These are phyloP conservation scores for Zea luxurians DNA, from an alignment of 176 grass and related monocot species.

Conservation along the genomic window DNA sequence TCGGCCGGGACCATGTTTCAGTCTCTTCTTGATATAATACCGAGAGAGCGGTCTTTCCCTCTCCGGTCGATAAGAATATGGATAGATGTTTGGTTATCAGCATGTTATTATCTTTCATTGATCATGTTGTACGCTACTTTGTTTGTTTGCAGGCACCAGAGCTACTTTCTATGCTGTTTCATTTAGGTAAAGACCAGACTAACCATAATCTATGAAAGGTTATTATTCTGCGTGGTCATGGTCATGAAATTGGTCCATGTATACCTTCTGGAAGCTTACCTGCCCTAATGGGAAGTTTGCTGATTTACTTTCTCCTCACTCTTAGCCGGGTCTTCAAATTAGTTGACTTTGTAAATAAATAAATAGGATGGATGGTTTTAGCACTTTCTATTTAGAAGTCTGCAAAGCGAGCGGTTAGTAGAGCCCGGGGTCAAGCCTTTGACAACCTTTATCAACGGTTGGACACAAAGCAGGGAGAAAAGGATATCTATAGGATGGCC, in stretches of 20 bases:
- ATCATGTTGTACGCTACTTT: slow-evolving; percentile 31
- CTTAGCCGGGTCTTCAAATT: background rate
- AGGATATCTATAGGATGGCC: no score
- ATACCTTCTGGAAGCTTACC: background rate
- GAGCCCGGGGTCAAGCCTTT: no score
- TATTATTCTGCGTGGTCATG: slow-evolving; percentile 3
- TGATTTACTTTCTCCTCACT: background rate
- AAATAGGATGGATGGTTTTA: slow-evolving; percentile 9
- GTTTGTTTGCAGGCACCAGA: slow-evolving; percentile 73
- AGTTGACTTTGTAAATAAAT: slow-evolving; percentile 22
- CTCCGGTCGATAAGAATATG: no score
- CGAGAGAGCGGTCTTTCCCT: no score
- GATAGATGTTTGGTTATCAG: background rate
- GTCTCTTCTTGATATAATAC: no score
- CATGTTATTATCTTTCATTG: slow-evolving; percentile 8
- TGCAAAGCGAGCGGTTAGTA: no score
- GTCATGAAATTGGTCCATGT: background rate
- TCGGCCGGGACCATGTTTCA: no score
- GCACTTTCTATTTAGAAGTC: slow-evolving; percentile 7
- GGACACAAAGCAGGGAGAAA: no score
- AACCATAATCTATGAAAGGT: background rate
- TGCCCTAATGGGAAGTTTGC: background rate
- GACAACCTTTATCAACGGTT: no score
- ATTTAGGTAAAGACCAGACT: slow-evolving; percentile 63
- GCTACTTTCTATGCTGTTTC: slow-evolving; percentile 72